Evolutionary conservation across 2,329 filamentous ascomycete genomes (phyloP).

Genomic region (Aspergillus hortae): DNA sequence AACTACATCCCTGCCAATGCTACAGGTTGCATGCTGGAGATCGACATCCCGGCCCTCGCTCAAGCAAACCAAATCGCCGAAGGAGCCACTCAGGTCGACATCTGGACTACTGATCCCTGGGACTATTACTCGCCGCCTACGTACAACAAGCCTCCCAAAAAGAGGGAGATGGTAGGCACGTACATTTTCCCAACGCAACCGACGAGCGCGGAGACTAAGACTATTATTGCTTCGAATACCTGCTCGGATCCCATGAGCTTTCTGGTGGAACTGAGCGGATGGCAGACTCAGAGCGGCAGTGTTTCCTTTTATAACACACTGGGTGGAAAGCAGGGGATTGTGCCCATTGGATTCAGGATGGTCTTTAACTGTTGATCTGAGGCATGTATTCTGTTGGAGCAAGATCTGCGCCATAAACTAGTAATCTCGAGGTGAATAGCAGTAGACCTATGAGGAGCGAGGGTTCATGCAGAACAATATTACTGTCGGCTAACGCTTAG

Average conservation of each 20-base stretch:
- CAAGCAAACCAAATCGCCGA: constrained; percentile 11
- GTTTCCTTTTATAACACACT: constrained; percentile 14
- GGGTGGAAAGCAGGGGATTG: constrained; percentile 1
- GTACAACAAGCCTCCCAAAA: constrained; percentile 6
- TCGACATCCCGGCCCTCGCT: constrained; percentile 10
- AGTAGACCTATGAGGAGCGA: no score
- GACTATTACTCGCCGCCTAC: constrained; percentile 3
- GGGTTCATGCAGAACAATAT: no score
- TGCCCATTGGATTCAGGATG: constrained; percentile 13
- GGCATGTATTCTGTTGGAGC: no score
- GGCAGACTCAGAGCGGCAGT: constrained; percentile 10
- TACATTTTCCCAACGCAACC: constrained; percentile 10
- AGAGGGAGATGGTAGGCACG: constrained; percentile 5
- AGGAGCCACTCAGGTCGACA: constrained; percentile 9
- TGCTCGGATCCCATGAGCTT: constrained; percentile 16
- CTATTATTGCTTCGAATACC: constrained; percentile 7
- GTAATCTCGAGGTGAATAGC: no score
- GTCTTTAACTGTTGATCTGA: constrained; percentile 12
- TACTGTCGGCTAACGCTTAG: no score
- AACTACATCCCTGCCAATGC: constrained; percentile 11
- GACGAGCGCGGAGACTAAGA: neutral
- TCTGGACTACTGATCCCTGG: constrained; percentile 15
- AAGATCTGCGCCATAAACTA: no score
- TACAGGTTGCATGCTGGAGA: constrained; percentile 16
- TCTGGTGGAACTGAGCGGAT: constrained; percentile 11